Conservation (phyloP, 768 basidiomycete genomes). For the Boletus sensibilis region DNA sequence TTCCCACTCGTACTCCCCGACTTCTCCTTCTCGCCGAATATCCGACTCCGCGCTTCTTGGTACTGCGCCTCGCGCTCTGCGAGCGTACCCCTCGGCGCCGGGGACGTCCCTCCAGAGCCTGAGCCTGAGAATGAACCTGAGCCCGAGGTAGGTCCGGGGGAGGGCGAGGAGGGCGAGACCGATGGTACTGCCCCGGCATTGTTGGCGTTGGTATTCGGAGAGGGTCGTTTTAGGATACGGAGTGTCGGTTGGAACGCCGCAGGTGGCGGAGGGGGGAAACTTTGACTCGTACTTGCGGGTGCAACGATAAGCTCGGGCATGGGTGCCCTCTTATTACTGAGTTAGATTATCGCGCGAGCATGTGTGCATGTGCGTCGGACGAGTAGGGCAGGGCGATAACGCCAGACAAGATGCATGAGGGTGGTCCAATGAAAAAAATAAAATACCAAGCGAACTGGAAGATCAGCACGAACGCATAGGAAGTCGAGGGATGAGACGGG, state of each 20-base stretch:
- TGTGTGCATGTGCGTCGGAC: background rate
- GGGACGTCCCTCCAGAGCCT: conserved; percentile 10
- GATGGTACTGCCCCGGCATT: background rate
- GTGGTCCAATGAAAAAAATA: background rate
- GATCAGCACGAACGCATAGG: conserved; percentile 11
- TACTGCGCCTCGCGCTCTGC: conserved; percentile 73
- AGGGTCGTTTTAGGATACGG: conserved; percentile 72
- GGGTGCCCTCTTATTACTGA: conserved; percentile 58
- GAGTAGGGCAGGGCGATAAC: background rate
- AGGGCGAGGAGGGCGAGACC: conserved; percentile 15
- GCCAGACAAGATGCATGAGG: background rate
- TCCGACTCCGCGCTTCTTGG: conserved; percentile 69
- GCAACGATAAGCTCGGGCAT: conserved; percentile 65
- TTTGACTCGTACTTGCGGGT: conserved; percentile 36
- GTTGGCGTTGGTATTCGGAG: conserved; percentile 17
- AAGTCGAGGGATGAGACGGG: background rate
- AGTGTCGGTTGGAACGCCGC: conserved; percentile 61
- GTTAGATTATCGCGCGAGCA: background rate
- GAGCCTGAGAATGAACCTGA: background rate
- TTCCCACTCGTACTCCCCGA: background rate
- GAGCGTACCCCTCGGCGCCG: conserved; percentile 35
- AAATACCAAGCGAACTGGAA: conserved; percentile 4
- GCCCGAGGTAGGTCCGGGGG: conserved; percentile 10
- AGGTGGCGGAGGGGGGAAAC: conserved; percentile 48
- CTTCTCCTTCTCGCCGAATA: conserved; percentile 48